Percentiles rank a stretch among this genome's conserved stretches.
Evolutionary conservation across 2,329 filamentous ascomycete genomes (phyloP).

Genomic region (Aplosporella prunicola): DNA sequence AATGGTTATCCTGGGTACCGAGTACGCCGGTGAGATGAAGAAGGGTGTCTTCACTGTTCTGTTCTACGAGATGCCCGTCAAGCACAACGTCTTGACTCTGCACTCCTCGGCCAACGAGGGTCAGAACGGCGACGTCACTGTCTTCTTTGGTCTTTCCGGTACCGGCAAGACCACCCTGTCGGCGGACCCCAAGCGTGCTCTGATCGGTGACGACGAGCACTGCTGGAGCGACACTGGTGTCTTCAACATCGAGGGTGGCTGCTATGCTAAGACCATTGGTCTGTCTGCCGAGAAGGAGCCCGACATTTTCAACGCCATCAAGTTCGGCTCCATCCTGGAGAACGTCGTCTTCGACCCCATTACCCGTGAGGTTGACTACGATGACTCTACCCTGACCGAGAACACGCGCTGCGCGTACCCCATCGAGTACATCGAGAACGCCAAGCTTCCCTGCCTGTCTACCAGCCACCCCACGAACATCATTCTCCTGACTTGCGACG

Average conservation of each 20-base stretch:
- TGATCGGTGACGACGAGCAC: conserved; percentile 99
- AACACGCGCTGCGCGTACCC: conserved; percentile 98
- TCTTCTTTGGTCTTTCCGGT: conserved; percentile 98
- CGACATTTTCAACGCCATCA: conserved; percentile 93
- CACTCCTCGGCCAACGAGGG: conserved; percentile 99
- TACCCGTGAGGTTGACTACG: conserved; percentile 88
- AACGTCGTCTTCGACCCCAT: conserved; percentile 95
- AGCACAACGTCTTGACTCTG: conserved; percentile 96
- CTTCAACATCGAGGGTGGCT: conserved; percentile 99
- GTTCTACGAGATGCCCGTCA: conserved; percentile 99
- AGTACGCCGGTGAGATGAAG: conserved; percentile 97
- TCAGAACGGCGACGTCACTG: conserved; percentile 84
- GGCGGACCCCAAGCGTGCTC: conserved; percentile 86
- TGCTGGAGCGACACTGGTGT: conserved; percentile 96
- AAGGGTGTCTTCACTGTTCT: conserved; percentile 98
- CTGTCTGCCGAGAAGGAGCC: conserved; percentile 98
- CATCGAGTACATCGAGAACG: conserved; percentile 97
- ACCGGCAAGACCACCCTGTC: conserved; percentile 98
- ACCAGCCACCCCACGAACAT: conserved; percentile 90
- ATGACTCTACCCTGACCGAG: conserved; percentile 88
- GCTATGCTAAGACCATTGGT: conserved; percentile 98
- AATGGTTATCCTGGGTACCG: conserved; percentile 99
- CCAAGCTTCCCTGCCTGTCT: conserved; percentile 93
- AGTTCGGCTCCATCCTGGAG: conserved; percentile 93
- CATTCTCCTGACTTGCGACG: conserved; percentile 95